A percentile compares a stretch with the other conserved stretches of the same genome.
These are phyloP conservation scores for Wolfiporia cocos DNA, from an alignment of 1,284 basidiomycete genomes.

Conservation along the genomic window DNA sequence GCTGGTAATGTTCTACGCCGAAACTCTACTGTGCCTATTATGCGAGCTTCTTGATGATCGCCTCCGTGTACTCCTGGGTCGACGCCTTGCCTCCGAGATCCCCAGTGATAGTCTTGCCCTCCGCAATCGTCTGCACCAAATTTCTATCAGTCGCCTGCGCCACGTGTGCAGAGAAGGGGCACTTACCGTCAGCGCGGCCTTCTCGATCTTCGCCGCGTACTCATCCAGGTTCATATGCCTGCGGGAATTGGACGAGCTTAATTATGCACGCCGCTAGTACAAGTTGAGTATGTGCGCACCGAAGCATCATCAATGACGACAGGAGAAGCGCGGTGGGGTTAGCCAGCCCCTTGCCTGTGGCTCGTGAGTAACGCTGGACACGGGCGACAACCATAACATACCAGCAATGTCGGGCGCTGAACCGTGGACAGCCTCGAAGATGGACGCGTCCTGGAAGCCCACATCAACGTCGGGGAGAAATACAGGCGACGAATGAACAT, in stretches of 20 bases:
- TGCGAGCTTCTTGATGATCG: conserved; percentile 84
- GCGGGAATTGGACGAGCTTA: conserved; percentile 19
- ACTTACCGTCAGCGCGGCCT: conserved; percentile 76
- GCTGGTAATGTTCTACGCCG: no score
- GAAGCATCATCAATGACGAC: conserved; percentile 96
- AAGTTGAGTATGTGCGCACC: conserved; percentile 39
- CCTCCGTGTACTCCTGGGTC: conserved; percentile 83
- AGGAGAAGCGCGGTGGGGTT: conserved; percentile 97
- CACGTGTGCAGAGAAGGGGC: no score
- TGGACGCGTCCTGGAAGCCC: conserved; percentile 97
- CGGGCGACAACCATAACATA: conserved; percentile 20
- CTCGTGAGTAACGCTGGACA: conserved; percentile 4
- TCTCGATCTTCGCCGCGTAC: conserved; percentile 88
- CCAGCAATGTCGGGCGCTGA: conserved; percentile 88
- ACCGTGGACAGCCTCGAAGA: conserved; percentile 99
- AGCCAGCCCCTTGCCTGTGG: conserved; percentile 87
- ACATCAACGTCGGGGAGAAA: no score
- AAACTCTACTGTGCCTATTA: no score
- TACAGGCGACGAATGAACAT: no score
- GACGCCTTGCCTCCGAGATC: conserved; percentile 90
- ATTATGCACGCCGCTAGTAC: not conserved
- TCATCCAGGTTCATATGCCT: conserved; percentile 93
- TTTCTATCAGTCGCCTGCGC: no score
- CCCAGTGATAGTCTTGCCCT: conserved; percentile 89
- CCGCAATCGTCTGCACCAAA: conserved; percentile 77